Evolutionary conservation across 23 red algal species (phyloP), one percentile per base, ranked within the genome.

Genomic region (Gracilaria vermiculophylla): DNA sequence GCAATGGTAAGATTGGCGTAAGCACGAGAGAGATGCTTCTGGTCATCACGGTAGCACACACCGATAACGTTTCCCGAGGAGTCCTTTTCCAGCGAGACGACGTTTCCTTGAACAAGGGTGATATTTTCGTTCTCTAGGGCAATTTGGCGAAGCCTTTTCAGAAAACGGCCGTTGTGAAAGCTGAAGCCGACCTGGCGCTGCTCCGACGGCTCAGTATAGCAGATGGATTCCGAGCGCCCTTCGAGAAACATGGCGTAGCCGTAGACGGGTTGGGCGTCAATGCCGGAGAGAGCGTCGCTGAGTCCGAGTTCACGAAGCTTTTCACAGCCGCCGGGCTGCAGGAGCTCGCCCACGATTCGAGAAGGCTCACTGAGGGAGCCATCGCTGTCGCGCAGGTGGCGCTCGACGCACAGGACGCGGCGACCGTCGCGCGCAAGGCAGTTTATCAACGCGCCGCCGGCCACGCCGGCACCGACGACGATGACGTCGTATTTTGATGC

Each of bases 111-210:
- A 6, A 93, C 79, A 16, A 99, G 81, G 14, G 82, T 57, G 32
- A 94, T 81, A 20, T 86, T 90, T 34, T 41, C 45, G 31, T 95
- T 69, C 35, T 55, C 56, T 0, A 42, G 31, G 11, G 92, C 97
- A 17, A 95, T 87, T 71, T 95, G 78, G 3, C 97, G 45, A n/a
- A 99, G 76, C 39, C 94, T 58, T 57, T 82, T 86, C 51, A 99
- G 67, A 78, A 99, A 99, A 32, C 97, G 75, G 40, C 97, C 92
- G 60, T 99, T 99, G 76, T 99, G 97, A 85, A 99, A 99, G 43
- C 76, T 83, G 45, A 84, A 82, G 17, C 97, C 97, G 0, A 78
- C 85, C 27, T 24, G 55, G 29, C 14, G 54, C 16, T 57, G 35
- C 7, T 76, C 34, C 41, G 72, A 17, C 36, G 53, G 55, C 69